Percentiles rank a stretch among this genome's conserved stretches.
phyloP scores from a whole-genome alignment of 2,329 filamentous ascomycete genomes.

The Immersiporthe knoxdaviesiana region DNA sequence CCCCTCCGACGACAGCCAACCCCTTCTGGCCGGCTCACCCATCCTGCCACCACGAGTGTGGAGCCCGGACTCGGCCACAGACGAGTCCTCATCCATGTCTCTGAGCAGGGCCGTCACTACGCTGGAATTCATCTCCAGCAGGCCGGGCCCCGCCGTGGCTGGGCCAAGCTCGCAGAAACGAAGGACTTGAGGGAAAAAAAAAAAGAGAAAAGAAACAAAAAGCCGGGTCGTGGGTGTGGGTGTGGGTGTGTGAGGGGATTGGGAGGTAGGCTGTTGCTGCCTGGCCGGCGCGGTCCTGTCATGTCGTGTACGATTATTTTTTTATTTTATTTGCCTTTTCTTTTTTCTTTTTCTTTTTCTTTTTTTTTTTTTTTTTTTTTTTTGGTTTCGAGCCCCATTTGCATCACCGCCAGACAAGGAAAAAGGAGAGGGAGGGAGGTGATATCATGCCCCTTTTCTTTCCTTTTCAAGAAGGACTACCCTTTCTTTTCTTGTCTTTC shows the following conservation, averaged over 20 bases:
- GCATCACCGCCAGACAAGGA: not conserved
- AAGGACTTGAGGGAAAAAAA: not conserved
- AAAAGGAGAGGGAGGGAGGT: not conserved
- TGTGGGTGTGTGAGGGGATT: too few species aligned
- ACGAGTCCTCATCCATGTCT: conserved; percentile 9
- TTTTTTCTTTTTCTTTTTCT: not conserved
- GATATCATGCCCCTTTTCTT: not conserved
- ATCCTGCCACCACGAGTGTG: conserved; percentile 11
- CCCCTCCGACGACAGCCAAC: conserved; percentile 23
- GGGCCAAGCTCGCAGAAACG: not conserved
- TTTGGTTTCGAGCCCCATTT: not conserved
- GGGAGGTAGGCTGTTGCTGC: not conserved
- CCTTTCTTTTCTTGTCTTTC: not conserved
- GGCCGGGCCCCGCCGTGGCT: conserved; percentile 10
- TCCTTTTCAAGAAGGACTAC: too few species aligned
- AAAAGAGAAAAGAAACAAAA: too few species aligned
- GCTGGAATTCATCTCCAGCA: conserved; percentile 16
- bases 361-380: not conserved
- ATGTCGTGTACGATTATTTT: conserved; percentile 5
- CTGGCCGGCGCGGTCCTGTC: not conserved
- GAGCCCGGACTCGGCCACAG: conserved; percentile 12
- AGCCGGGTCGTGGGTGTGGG: too few species aligned
- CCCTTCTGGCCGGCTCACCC: conserved; percentile 21
- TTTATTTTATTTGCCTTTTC: not conserved
- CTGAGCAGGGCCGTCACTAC: conserved; percentile 17